Conservation (phyloP, 768 basidiomycete genomes). For the Hemileccinum rubropunctum region DNA sequence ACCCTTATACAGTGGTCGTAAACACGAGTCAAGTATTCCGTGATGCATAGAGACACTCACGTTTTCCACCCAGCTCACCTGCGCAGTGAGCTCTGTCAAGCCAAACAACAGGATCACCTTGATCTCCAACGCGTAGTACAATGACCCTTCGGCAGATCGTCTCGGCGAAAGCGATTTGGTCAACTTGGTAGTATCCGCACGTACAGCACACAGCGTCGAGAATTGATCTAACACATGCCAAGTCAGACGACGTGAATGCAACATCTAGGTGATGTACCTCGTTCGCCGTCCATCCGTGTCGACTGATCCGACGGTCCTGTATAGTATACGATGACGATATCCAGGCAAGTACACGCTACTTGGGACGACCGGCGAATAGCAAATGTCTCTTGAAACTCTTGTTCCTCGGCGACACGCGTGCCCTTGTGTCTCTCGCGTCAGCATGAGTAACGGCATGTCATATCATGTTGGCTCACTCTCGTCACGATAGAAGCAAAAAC, state of each 20-base stretch:
- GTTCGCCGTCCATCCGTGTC: conserved; percentile 34
- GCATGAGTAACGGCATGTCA: neutral
- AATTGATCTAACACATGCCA: conserved; percentile 26
- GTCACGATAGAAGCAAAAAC: conserved; percentile 43
- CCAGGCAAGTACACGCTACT: conserved; percentile 18
- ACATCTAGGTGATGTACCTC: conserved; percentile 16
- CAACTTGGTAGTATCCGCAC: conserved; percentile 32
- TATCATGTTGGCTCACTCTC: conserved; percentile 28
- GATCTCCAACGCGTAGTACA: conserved; percentile 29
- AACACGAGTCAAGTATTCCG: neutral
- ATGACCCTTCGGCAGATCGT: conserved; percentile 20
- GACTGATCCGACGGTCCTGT: conserved; percentile 27
- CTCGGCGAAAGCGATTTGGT: conserved; percentile 22
- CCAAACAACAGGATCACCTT: conserved; percentile 49
- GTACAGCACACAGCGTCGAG: conserved; percentile 34
- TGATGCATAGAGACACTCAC: conserved; percentile 28
- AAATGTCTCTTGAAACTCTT: conserved; percentile 42
- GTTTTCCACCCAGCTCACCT: conserved; percentile 49
- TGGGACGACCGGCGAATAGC: conserved; percentile 29
- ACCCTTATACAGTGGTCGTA: conserved; percentile 19
- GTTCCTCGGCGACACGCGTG: conserved; percentile 42
- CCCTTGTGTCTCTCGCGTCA: conserved; percentile 31
- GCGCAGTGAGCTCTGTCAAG: conserved; percentile 50
- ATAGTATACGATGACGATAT: conserved; percentile 30
- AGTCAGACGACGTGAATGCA: neutral